Base-by-base conservation (phyloP, 108 stramenopile genomes). In the Cyclostephanos tholiformis region DNA sequence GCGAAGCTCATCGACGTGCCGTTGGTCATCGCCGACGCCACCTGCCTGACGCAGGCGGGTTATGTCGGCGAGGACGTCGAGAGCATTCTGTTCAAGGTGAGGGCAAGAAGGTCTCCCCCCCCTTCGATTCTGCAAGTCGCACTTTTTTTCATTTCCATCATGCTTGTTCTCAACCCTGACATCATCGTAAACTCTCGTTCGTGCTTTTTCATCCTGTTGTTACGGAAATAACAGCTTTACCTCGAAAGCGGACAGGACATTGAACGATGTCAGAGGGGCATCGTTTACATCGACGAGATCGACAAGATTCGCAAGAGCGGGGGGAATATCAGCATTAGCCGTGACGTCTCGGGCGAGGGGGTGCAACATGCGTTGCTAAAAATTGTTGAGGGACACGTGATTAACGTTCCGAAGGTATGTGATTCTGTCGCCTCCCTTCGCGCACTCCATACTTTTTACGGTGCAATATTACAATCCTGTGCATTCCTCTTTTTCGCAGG, bases 41-140 rank as follows among this genome's bases (percentile, higher is more conserved):
- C 97, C 12, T 97, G 95, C 75, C 87, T 98, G 58, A 98, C 97
- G 3, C 95, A 97, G 77, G 98, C 98, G 9, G 98, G 98, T 22
- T 98, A 98, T 66, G 98, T 98, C n/a, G 98, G 98, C 9, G 98
- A 98, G 74, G 98, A 98, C 77, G 98, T 98, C n/a, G 98, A 98
- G 77, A 89, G 89, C 50, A 85, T 98, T 32, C 82, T 98, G 38
- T 92, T 92, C 86, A 96, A 96, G 89, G 86, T 86, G 53, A 62
- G 44, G 44, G 79, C 43, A 60, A 32, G 30, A 16, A 17, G 46
- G 10, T n/a, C n/a, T n/a, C n/a, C n/a, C n/a, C n/a, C n/a, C n/a
- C n/a, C n/a, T n/a, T n/a, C n/a, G n/a, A 11, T 66, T 3, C 32
- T 32, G 32, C 39, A n/a, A 32, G 25, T 0, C 43, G 22, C 3